Evolutionary conservation across 345 rosid genomes (phyloP).

Genomic region (Physaria fendleri): DNA sequence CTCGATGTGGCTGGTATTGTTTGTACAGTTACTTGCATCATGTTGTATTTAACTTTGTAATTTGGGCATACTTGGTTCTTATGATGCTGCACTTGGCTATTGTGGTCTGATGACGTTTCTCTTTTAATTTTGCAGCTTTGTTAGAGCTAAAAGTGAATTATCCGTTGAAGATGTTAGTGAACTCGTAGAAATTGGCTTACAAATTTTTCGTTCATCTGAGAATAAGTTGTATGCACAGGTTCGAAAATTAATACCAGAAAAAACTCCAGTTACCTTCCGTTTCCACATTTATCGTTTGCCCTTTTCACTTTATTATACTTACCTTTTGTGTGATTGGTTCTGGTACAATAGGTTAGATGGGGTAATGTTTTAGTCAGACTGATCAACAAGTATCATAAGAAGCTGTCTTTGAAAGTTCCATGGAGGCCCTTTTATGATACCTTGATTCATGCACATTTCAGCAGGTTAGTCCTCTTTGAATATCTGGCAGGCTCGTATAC

Average conservation of each 20-base stretch:
- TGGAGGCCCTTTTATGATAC: slow-evolving; percentile 96
- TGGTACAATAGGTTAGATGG: slow-evolving; percentile 82
- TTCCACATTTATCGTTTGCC: slow-evolving; percentile 4
- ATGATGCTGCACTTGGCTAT: slow-evolving; percentile 6
- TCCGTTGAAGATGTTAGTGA: slow-evolving; percentile 64
- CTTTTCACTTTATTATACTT: slow-evolving; percentile 11
- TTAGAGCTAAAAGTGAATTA: slow-evolving; percentile 88
- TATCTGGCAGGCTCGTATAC: slow-evolving; percentile 1
- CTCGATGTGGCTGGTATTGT: slow-evolving; percentile 9
- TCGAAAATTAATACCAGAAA: slow-evolving; percentile 6
- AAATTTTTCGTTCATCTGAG: slow-evolving; percentile 61
- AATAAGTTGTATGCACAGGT: slow-evolving; percentile 88
- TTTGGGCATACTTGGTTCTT: slow-evolving; percentile 3
- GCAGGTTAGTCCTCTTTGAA: slow-evolving; percentile 49
- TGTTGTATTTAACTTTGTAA: not conserved
- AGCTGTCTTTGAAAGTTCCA: slow-evolving; percentile 60
- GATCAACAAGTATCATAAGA: slow-evolving; percentile 71
- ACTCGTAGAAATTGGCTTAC: slow-evolving; percentile 62
- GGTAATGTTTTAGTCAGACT: slow-evolving; percentile 71
- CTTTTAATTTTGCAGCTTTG: slow-evolving; percentile 43
- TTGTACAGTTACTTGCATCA: not conserved
- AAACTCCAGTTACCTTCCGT: not conserved
- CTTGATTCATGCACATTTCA: slow-evolving; percentile 74
- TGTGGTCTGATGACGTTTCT: not conserved
- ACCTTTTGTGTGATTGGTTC: slow-evolving; percentile 8